These are phyloP conservation scores for Aureobasidium vineae DNA, from an alignment of 2,329 filamentous ascomycete genomes.

Conservation along the genomic window DNA sequence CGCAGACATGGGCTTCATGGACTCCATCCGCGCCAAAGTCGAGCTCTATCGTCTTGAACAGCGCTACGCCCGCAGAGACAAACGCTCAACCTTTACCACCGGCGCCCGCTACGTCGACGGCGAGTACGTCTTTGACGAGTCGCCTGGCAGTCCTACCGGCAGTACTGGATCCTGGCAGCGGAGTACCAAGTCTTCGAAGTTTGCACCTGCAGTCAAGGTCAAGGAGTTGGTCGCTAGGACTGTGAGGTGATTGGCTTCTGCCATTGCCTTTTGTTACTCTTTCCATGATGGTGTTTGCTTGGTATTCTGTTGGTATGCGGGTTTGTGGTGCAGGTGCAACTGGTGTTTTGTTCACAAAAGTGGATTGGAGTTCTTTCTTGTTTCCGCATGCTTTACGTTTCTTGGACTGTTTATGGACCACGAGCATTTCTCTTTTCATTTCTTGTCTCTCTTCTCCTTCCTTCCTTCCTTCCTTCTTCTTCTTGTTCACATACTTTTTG, in stretches of 20 bases:
- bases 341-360: neutral
- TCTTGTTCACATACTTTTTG: neutral
- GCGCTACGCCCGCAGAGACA: slow-evolving; percentile 87
- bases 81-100: slow-evolving; percentile 84
- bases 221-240: slow-evolving; percentile 18
- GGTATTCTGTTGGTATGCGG: neutral
- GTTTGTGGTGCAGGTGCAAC: neutral
- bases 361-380: neutral
- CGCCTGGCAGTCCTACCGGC: slow-evolving; percentile 2
- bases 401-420: neutral
- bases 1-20: slow-evolving; percentile 64
- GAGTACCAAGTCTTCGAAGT: neutral
- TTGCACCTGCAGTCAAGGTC: slow-evolving; percentile 1
- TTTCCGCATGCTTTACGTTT: neutral
- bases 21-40: slow-evolving; percentile 74
- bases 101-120: slow-evolving; percentile 92
- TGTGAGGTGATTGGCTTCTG: slow-evolving; percentile 5
- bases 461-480: neutral
- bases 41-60: slow-evolving; percentile 95
- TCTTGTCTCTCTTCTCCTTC: neutral
- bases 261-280: neutral
- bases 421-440: neutral
- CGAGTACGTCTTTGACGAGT: slow-evolving; percentile 75
- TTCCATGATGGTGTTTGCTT: neutral
- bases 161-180: slow-evolving; percentile 15